Conservation (phyloP, 2,329 filamentous ascomycete genomes). For the Neocucurbitaria cava region DNA sequence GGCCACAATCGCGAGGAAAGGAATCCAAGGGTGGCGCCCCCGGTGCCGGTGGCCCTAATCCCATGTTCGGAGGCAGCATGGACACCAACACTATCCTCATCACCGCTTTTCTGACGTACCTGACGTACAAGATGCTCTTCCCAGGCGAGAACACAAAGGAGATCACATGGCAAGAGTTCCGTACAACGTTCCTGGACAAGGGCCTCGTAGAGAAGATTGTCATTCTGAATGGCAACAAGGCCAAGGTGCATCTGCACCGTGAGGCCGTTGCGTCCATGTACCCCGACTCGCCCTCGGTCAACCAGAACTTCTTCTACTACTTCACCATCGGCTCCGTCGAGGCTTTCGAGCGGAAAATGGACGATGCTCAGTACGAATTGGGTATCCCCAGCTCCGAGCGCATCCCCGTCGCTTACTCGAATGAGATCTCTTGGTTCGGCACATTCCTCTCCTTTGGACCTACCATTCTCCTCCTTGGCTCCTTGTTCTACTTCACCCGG, state of each 20-base stretch:
- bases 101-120: conserved; percentile 66
- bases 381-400: conserved; percentile 85
- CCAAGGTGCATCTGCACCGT: conserved; percentile 80
- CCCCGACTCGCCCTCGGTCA: conserved; percentile 74
- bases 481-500: conserved; percentile 79
- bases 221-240: conserved; percentile 77
- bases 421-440: conserved; percentile 75
- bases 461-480: conserved; percentile 83
- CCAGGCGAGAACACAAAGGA: conserved; percentile 73
- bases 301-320: conserved; percentile 80
- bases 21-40: conserved; percentile 34
- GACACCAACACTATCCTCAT: conserved; percentile 65
- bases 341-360: conserved; percentile 86
- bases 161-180: conserved; percentile 98
- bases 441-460: conserved; percentile 84
- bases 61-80: conserved; percentile 43
- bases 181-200: conserved; percentile 92
- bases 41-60: conserved; percentile 19
- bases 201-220: conserved; percentile 92
- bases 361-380: conserved; percentile 86
- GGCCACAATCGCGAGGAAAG: conserved; percentile 47
- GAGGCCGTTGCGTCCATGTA: conserved; percentile 75
- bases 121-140: conserved; percentile 67
- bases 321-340: conserved; percentile 97
- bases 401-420: conserved; percentile 88